phyloP scores from a whole-genome alignment of 2,329 filamentous ascomycete species.

The Botrytis fragariae region DNA sequence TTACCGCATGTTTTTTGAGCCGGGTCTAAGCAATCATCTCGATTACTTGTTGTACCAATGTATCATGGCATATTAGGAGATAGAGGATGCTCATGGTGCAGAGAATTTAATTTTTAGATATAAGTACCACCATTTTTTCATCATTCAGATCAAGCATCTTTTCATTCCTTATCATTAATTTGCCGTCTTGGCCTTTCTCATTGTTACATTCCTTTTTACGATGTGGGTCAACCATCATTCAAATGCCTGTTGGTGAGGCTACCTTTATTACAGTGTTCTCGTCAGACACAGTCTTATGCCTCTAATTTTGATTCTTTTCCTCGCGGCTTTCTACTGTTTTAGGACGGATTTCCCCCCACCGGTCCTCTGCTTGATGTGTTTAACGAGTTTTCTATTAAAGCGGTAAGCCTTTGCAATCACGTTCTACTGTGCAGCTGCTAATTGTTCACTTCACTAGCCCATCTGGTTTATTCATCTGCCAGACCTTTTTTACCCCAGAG shows the following conservation, averaged over 20 bases:
- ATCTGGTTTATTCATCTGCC: not conserved
- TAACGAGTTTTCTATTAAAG: too few species aligned
- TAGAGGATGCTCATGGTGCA: too few species aligned
- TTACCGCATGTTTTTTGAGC: too few species aligned
- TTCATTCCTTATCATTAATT: not conserved
- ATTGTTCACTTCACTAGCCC: not conserved
- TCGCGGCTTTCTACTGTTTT: too few species aligned
- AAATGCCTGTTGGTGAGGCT: too few species aligned
- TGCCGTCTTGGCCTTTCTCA: not conserved
- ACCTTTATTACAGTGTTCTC: not conserved
- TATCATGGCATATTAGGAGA: not conserved
- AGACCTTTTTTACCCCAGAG: not conserved
- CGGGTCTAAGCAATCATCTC: not conserved
- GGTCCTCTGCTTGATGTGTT: too few species aligned
- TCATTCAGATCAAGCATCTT: not conserved
- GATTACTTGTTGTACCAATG: not conserved
- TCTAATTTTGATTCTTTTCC: too few species aligned
- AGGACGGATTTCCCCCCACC: too few species aligned
- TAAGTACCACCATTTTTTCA: not conserved
- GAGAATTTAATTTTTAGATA: not conserved
- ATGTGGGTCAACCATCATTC: not conserved
- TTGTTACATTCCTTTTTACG: not conserved
- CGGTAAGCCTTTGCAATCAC: not conserved
- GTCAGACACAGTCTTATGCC: too few species aligned
- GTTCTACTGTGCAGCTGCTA: not conserved